Percentiles rank a stretch among this genome's conserved stretches.
phyloP scores from a whole-genome alignment of 1,284 basidiomycete genomes.

The Takashimella tepidaria region DNA sequence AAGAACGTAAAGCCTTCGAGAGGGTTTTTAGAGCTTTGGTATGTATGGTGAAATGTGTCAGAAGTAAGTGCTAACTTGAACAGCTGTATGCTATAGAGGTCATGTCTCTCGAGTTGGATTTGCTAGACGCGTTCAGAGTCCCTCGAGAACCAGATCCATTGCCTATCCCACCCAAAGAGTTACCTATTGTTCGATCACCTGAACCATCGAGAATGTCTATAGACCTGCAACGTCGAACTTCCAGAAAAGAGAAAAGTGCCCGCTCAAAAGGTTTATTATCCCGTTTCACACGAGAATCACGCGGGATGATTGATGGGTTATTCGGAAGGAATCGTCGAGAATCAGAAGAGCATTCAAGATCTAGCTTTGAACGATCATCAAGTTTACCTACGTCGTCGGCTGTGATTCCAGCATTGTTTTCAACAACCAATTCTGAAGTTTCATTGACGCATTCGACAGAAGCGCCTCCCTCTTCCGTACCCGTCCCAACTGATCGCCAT shows the following conservation, averaged over 20 bases:
- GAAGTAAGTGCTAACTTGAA: background rate
- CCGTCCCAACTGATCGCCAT: constrained; percentile 15
- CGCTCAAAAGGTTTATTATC: background rate
- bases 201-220: background rate
- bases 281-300: background rate
- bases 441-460: background rate
- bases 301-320: background rate
- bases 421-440: background rate
- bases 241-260: background rate
- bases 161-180: constrained; percentile 13
- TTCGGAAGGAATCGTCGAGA: background rate
- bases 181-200: background rate
- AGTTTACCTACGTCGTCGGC: background rate
- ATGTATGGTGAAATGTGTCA: constrained; percentile 6
- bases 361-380: background rate
- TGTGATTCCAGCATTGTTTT: background rate
- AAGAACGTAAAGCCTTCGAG: constrained; percentile 21
- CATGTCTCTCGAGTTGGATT: constrained; percentile 28
- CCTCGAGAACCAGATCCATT: constrained; percentile 21
- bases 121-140: constrained; percentile 29
- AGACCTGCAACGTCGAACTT: background rate
- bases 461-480: background rate
- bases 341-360: background rate
- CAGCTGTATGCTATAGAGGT: constrained; percentile 29
- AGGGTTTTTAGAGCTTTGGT: constrained; percentile 22